Evolutionary conservation across 495 filamentous ascomycete genomes (phyloP), one percentile per base, ranked within the genome.

Genomic region (Aspergillus sclerotioniger): DNA sequence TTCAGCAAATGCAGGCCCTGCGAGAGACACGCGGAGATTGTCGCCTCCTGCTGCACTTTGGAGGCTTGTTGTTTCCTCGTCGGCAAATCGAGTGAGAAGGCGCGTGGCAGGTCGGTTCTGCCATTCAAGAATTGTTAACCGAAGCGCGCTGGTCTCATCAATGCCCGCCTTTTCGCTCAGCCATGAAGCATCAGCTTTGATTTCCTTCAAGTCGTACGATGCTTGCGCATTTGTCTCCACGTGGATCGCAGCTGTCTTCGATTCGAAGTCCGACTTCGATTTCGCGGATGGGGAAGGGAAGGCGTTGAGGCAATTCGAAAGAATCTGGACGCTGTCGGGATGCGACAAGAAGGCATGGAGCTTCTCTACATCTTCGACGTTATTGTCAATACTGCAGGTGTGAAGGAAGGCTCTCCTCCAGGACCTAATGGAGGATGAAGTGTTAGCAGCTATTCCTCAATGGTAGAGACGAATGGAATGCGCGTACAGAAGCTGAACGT

Each of bases 241-340:
- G 68, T 96, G 87, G 52, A 97, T 95, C n/a, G 92, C 86, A 16
- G 93, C 88, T 1, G 91, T 97, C 71, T 86, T 92, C 41, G 87
- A 91, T 54, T 93, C 89, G 67, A 96, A 96, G 21, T 84, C 84
- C 45, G 78, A 68, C 69, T 88, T 93, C 6, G 83, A 79, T 64
- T 81, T 84, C 57, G 76, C 61, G 46, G 79, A 83, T 59, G 69
- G 86, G 3, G 79, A 62, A 49, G 80, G 72, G 69, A 90, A 93
- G 47, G 84, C 82, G 52, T 73, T 82, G 68, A 84, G 73, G 50
- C 87, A 84, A 45, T 81, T 76, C 57, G 84, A 79, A 64, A 96
- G 78, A 56, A 90, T 72, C 62, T 82, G 73, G 61, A 88, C 67
- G 66, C 85, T 85, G 54, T 87, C 80, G 60, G 80, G 79, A 61